phyloP scores from a whole-genome alignment of 2,329 filamentous ascomycete species.

The Microdochium bolleyi region DNA sequence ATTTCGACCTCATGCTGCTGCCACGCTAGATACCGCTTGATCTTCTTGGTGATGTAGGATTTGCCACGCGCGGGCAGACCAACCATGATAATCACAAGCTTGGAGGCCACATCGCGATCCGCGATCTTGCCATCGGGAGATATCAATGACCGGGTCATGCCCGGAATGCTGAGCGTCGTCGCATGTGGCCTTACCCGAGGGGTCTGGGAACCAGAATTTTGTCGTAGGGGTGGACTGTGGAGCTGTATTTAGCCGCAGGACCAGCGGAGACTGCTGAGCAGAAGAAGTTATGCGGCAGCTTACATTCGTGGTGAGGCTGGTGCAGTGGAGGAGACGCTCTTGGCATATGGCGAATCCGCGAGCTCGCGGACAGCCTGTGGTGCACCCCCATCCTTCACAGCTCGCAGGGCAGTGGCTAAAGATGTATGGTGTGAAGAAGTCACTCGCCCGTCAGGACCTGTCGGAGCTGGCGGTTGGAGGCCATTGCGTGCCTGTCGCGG shows the following conservation, averaged over 20 bases:
- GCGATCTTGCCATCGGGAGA: conserved; percentile 94
- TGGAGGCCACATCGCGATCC: conserved; percentile 87
- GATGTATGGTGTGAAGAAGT: conserved; percentile 22
- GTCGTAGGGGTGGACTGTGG: conserved; percentile 55
- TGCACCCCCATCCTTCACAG: conserved; percentile 25
- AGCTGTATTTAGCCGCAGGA: conserved; percentile 7
- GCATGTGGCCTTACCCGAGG: conserved; percentile 75
- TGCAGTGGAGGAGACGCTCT: conserved; percentile 50
- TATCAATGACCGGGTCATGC: conserved; percentile 88
- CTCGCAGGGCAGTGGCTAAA: conserved; percentile 31
- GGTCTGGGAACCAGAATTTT: conserved; percentile 69
- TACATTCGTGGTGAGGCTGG: conserved; percentile 52
- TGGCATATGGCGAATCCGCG: conserved; percentile 45
- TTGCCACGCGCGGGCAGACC: conserved; percentile 91
- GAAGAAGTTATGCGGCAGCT: conserved; percentile 17
- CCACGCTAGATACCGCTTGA: conserved; percentile 93
- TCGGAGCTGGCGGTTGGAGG: conserved; percentile 12
- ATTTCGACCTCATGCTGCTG: conserved; percentile 92
- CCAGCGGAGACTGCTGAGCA: conserved; percentile 1
- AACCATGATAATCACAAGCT: conserved; percentile 98
- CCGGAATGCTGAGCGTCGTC: conserved; percentile 93
- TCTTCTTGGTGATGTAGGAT: conserved; percentile 98
- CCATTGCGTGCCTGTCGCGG: not conserved
- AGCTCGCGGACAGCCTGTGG: not conserved
- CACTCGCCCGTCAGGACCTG: conserved; percentile 16